Percentiles rank a stretch among this genome's conserved stretches.
Conservation (phyloP, 805 yeast species). For the Priceomyces fermenticarens region DNA sequence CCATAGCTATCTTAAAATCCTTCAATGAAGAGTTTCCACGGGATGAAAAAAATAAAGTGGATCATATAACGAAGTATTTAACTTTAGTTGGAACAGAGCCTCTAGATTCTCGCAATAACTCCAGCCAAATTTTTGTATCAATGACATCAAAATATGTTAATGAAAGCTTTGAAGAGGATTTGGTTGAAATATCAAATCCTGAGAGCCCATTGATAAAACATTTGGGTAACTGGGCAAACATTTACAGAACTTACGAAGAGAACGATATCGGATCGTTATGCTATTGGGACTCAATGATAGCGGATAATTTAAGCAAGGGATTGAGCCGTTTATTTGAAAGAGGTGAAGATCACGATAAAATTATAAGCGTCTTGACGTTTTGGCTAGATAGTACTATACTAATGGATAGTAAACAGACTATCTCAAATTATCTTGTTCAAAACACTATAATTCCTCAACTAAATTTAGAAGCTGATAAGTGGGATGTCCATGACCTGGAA, state of each 20-base stretch:
- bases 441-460: slow-evolving; percentile 17
- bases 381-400: slow-evolving; percentile 16
- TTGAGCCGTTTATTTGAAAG: slow-evolving; percentile 1
- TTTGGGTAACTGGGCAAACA: slow-evolving; percentile 13
- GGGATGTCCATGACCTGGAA: slow-evolving; percentile 8
- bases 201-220: slow-evolving; percentile 4
- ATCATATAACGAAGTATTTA: not conserved
- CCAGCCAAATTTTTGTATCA: slow-evolving; percentile 7
- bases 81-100: not conserved
- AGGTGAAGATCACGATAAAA: slow-evolving; percentile 3
- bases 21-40: not conserved
- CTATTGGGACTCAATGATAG: slow-evolving; percentile 20
- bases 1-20: slow-evolving; percentile 1
- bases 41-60: slow-evolving; percentile 1
- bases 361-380: slow-evolving; percentile 11
- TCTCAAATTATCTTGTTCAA: slow-evolving; percentile 11
- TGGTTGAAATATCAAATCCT: slow-evolving; percentile 3
- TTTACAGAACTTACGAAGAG: slow-evolving; percentile 10
- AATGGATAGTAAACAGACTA: slow-evolving; percentile 8
- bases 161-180: slow-evolving; percentile 8
- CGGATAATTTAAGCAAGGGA: slow-evolving; percentile 4
- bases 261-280: slow-evolving; percentile 3
- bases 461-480: slow-evolving; percentile 13
- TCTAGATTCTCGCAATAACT: not conserved
- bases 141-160: slow-evolving; percentile 4